phyloP scores from a whole-genome alignment of 2,329 filamentous ascomycete species.

The Fusarium newnesense region DNA sequence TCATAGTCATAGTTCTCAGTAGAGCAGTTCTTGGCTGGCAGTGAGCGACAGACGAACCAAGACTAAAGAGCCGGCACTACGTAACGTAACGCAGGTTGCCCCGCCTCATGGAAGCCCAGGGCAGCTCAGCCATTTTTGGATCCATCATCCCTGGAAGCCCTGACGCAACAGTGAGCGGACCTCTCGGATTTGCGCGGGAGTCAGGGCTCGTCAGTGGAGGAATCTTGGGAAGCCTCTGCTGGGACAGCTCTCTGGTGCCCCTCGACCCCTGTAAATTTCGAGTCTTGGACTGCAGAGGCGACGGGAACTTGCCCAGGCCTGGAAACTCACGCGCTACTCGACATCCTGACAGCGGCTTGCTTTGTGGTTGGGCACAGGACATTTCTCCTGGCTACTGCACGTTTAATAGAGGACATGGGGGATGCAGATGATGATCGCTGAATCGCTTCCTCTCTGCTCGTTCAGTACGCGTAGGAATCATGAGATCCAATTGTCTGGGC shows the following conservation, averaged over 20 bases:
- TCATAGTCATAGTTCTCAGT: background rate
- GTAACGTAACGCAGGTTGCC: conserved; percentile 34
- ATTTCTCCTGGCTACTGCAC: conserved; percentile 34
- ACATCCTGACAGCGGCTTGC: conserved; percentile 16
- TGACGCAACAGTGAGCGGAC: conserved; percentile 35
- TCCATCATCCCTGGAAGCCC: conserved; percentile 15
- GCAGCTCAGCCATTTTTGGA: conserved; percentile 23
- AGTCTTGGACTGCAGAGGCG: background rate
- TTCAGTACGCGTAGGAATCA: background rate
- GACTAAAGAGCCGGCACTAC: conserved; percentile 29
- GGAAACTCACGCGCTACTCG: conserved; percentile 25
- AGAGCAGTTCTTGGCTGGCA: conserved; percentile 20
- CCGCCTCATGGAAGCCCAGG: conserved; percentile 20
- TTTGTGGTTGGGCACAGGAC: conserved; percentile 9
- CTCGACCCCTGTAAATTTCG: conserved; percentile 25
- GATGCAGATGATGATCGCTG: conserved; percentile 7
- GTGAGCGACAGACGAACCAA: conserved; percentile 18
- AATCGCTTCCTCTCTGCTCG: background rate
- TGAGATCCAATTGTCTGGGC: background rate
- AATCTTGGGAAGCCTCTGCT: conserved; percentile 7
- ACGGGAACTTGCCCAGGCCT: conserved; percentile 15
- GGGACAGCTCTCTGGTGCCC: conserved; percentile 5
- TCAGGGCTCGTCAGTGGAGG: conserved; percentile 17
- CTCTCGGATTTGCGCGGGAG: conserved; percentile 19
- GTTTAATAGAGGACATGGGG: conserved; percentile 17